phyloP scores from a whole-genome alignment of 2,329 filamentous ascomycete species.

The Pyrenophora seminiperda region DNA sequence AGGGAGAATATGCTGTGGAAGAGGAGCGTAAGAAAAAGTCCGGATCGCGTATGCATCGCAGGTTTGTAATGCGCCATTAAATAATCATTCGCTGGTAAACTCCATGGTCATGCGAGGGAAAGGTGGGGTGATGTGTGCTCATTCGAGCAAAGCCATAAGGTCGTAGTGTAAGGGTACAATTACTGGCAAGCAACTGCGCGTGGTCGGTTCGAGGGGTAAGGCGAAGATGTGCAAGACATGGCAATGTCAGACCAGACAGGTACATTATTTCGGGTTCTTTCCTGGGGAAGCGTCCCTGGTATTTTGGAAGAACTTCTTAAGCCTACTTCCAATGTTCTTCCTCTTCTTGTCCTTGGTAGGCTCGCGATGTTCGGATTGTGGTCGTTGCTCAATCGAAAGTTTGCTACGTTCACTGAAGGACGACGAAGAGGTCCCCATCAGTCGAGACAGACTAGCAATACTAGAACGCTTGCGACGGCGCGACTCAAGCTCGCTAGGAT shows the following conservation, averaged over 20 bases:
- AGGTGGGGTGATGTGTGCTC: constrained; percentile 26
- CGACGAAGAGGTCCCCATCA: constrained; percentile 67
- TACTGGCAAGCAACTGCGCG: constrained; percentile 18
- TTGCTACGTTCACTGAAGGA: constrained; percentile 74
- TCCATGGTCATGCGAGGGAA: constrained; percentile 45
- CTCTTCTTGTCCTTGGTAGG: constrained; percentile 69
- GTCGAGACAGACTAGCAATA: constrained; percentile 74
- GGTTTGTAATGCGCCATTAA: constrained; percentile 44
- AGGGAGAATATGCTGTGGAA: constrained; percentile 28
- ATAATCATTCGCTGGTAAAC: constrained; percentile 46
- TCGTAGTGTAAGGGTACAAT: constrained; percentile 41
- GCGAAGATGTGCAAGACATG: constrained; percentile 19
- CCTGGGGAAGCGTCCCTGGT: constrained; percentile 40
- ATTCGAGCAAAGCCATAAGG: constrained; percentile 39
- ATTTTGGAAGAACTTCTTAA: constrained; percentile 73
- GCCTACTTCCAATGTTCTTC: constrained; percentile 70
- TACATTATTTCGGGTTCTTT: constrained; percentile 21
- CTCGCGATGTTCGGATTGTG: constrained; percentile 58
- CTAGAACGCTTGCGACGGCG: constrained; percentile 75
- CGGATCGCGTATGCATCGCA: constrained; percentile 42
- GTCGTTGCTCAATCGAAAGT: constrained; percentile 67
- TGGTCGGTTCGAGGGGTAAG: constrained; percentile 27
- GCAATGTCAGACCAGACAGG: not conserved
- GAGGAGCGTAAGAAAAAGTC: constrained; percentile 40
- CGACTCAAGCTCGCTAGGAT: constrained; percentile 46